These are phyloP conservation scores for Xerocomus potaroensis DNA, from an alignment of 768 basidiomycete species.

Conservation along the genomic window DNA sequence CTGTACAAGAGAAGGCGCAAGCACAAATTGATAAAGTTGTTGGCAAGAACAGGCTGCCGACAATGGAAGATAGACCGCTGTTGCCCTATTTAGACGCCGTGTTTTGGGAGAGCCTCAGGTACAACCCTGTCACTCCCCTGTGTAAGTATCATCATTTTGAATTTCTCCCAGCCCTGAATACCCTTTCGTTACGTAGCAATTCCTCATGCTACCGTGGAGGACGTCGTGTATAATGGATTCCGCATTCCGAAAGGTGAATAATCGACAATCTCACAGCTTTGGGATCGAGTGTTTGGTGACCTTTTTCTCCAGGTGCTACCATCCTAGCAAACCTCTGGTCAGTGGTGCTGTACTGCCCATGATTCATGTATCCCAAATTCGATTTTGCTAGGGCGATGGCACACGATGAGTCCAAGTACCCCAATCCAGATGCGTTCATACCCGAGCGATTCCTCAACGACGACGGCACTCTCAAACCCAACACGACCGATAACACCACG, in stretches of 20 bases:
- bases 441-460: constrained; percentile 26
- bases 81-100: constrained; percentile 8
- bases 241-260: constrained; percentile 41
- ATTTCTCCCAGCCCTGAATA: too few relatives aligned
- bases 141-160: background rate
- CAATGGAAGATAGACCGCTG: constrained; percentile 4
- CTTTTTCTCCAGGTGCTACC: constrained; percentile 10
- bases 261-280: too few relatives aligned
- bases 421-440: constrained; percentile 32
- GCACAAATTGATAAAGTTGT: constrained; percentile 10
- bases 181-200: constrained; percentile 6
- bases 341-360: too few relatives aligned
- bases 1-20: constrained; percentile 11
- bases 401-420: constrained; percentile 29
- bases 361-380: background rate
- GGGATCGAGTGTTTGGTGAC: too few relatives aligned
- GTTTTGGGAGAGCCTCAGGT: constrained; percentile 3
- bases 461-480: constrained; percentile 12
- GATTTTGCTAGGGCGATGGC: constrained; percentile 13
- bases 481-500: constrained; percentile 8
- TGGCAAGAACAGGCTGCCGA: constrained; percentile 4
- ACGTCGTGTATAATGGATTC: constrained; percentile 40
- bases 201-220: constrained; percentile 28
- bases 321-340: constrained; percentile 29
- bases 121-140: constrained; percentile 3